These are phyloP conservation scores for Talaromyces islandicus DNA, from an alignment of 2,329 filamentous ascomycete species.

Conservation along the genomic window DNA sequence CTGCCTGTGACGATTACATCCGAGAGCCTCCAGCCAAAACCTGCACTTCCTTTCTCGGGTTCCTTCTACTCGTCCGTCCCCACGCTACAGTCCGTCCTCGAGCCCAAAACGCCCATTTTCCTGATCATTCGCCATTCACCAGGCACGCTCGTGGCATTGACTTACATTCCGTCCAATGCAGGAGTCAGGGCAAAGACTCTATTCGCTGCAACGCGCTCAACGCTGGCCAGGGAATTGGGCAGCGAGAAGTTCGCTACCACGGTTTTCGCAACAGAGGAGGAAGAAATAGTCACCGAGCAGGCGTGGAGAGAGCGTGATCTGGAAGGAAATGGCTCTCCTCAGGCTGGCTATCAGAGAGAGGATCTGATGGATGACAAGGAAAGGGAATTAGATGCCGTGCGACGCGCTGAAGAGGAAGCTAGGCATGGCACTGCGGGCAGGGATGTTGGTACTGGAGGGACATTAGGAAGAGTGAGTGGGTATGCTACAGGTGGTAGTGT, in stretches of 20 bases:
- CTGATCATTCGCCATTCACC: constrained; percentile 52
- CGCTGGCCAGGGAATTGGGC: constrained; percentile 55
- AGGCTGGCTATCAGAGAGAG: constrained; percentile 27
- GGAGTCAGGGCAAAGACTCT: constrained; percentile 61
- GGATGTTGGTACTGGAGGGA: constrained; percentile 42
- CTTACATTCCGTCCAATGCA: constrained; percentile 58
- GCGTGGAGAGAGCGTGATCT: constrained; percentile 51
- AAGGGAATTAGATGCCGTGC: constrained; percentile 50
- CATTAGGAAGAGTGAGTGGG: constrained; percentile 20
- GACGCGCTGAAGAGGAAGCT: constrained; percentile 54
- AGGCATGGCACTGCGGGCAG: constrained; percentile 47
- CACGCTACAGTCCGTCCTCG: constrained; percentile 46
- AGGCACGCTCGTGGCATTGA: constrained; percentile 45
- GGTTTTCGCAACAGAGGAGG: constrained; percentile 54
- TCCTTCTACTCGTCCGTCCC: constrained; percentile 48
- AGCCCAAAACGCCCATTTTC: constrained; percentile 53
- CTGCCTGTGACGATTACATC: constrained; percentile 41
- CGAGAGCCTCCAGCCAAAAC: constrained; percentile 38
- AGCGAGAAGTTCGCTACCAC: constrained; percentile 55
- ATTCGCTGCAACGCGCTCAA: constrained; percentile 58
- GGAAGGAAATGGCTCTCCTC: constrained; percentile 27
- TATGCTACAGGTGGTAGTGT: constrained; percentile 32
- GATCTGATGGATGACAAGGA: constrained; percentile 59
- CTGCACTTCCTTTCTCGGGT: constrained; percentile 36
- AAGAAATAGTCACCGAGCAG: constrained; percentile 49